phyloP scores from a whole-genome alignment of 495 filamentous ascomycete genomes.

The Aspergillus heteromorphus region DNA sequence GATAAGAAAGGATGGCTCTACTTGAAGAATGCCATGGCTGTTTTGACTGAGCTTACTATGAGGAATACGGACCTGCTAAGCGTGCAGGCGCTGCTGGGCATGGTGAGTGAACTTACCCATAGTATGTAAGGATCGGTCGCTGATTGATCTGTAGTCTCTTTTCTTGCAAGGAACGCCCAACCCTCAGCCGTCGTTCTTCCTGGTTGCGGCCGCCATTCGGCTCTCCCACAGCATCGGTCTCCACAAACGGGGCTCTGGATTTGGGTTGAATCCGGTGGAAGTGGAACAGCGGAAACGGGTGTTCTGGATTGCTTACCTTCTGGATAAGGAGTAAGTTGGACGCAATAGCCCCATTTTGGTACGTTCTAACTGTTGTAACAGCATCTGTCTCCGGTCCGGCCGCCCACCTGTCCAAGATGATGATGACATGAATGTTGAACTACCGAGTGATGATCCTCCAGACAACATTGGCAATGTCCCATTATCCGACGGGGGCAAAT shows the following conservation, averaged over 20 bases:
- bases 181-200: conserved; percentile 88
- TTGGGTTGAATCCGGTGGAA: conserved; percentile 85
- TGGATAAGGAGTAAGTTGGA: conserved; percentile 75
- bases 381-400: conserved; percentile 84
- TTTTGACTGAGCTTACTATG: conserved; percentile 87
- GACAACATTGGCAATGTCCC: conserved; percentile 94
- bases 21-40: conserved; percentile 92
- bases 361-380: conserved; percentile 23
- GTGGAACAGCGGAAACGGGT: conserved; percentile 94
- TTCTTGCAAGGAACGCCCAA: conserved; percentile 97
- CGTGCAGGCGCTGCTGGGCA: conserved; percentile 93
- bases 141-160: conserved; percentile 52
- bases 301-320: conserved; percentile 96
- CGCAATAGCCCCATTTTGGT: background rate
- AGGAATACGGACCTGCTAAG: conserved; percentile 92
- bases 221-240: conserved; percentile 91
- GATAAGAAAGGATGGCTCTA: conserved; percentile 93
- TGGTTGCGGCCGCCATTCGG: conserved; percentile 89
- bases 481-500: conserved; percentile 77
- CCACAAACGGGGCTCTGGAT: conserved; percentile 86
- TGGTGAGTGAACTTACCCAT: conserved; percentile 50
- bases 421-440: conserved; percentile 96
- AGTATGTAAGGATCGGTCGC: conserved; percentile 6
- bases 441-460: conserved; percentile 83
- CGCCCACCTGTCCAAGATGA: conserved; percentile 93